Evolutionary conservation across 257 asterid species (phyloP).

Genomic region (Vinca minor): DNA sequence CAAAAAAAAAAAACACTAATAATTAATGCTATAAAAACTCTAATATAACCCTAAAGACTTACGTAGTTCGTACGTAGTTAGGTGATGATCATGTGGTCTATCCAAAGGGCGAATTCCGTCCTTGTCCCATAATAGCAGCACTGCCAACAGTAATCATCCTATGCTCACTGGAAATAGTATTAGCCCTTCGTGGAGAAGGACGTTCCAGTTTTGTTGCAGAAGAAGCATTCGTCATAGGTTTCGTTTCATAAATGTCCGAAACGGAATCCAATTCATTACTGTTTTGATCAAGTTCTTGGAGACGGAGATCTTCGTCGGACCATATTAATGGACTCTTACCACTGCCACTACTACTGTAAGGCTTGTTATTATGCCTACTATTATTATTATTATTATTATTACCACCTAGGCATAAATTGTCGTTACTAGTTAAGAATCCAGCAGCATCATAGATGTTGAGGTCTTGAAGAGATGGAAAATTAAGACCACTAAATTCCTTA

Average conservation of each 20-base stretch:
- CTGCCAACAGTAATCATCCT: slow-evolving; percentile 26
- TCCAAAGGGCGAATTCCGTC: slow-evolving; percentile 53
- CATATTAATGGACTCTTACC: slow-evolving; percentile 58
- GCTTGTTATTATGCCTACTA: slow-evolving; percentile 49
- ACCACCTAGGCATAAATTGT: slow-evolving; percentile 24
- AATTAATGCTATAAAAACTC: background rate
- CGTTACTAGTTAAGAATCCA: slow-evolving; percentile 26
- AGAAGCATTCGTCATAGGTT: slow-evolving; percentile 26
- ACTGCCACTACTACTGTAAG: slow-evolving; percentile 24
- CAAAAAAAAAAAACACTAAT: no score
- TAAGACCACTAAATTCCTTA: slow-evolving; percentile 13
- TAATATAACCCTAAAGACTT: background rate
- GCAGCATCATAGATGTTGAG: slow-evolving; percentile 70
- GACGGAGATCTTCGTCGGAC: slow-evolving; percentile 62
- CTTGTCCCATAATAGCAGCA: slow-evolving; percentile 35
- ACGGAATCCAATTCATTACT: slow-evolving; percentile 32
- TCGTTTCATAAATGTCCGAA: slow-evolving; percentile 45
- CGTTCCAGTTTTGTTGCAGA: slow-evolving; percentile 34
- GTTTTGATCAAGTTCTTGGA: slow-evolving; percentile 47
- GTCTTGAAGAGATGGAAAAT: slow-evolving; percentile 70
- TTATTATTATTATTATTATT: slow-evolving; percentile 73
- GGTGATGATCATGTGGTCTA: slow-evolving; percentile 6
- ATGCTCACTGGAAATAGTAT: slow-evolving; percentile 12
- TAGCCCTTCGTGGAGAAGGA: slow-evolving; percentile 44
- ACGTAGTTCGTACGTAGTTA: background rate